Evolutionary conservation across 2,329 filamentous ascomycete species (phyloP).

Genomic region (Tothia fuscella): DNA sequence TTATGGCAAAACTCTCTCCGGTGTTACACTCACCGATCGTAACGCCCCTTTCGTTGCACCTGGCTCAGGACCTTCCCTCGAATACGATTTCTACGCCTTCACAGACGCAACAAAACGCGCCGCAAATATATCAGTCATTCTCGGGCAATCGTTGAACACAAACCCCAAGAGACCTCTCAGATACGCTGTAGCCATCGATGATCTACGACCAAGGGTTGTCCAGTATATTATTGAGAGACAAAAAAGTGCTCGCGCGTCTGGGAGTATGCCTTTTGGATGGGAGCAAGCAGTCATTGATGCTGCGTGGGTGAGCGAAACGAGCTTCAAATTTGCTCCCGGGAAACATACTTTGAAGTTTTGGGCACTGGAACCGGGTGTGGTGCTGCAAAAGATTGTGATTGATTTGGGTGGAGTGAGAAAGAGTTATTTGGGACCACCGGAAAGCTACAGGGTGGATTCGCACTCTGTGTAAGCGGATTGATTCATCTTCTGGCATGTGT

Average conservation of each 20-base stretch:
- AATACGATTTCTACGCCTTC: conserved; percentile 52
- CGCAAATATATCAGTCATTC: conserved; percentile 1
- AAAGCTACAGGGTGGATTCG: conserved; percentile 19
- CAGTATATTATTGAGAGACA: neutral
- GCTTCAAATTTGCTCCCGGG: conserved; percentile 31
- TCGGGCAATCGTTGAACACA: conserved; percentile 8
- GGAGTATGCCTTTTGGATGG: conserved; percentile 14
- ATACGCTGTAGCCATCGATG: conserved; percentile 7
- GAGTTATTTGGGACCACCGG: conserved; percentile 45
- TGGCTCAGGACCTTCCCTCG: conserved; percentile 41
- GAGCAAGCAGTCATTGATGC: conserved; percentile 11
- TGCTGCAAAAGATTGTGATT: conserved; percentile 45
- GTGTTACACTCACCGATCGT: conserved; percentile 38
- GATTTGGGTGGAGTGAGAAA: conserved; percentile 43
- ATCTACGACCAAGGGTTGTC: neutral
- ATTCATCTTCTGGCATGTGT: too few relatives aligned
- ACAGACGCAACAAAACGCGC: conserved; percentile 25
- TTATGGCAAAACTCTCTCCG: conserved; percentile 47
- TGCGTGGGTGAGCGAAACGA: conserved; percentile 21
- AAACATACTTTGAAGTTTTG: conserved; percentile 40
- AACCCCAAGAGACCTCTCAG: neutral
- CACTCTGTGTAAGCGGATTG: too few relatives aligned
- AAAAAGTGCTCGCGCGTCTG: neutral
- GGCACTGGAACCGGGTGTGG: conserved; percentile 40
- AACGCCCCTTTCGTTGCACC: conserved; percentile 33